These are phyloP conservation scores for Colletotrichum orbiculare DNA, from an alignment of 2,329 filamentous ascomycete species.

Conservation along the genomic window DNA sequence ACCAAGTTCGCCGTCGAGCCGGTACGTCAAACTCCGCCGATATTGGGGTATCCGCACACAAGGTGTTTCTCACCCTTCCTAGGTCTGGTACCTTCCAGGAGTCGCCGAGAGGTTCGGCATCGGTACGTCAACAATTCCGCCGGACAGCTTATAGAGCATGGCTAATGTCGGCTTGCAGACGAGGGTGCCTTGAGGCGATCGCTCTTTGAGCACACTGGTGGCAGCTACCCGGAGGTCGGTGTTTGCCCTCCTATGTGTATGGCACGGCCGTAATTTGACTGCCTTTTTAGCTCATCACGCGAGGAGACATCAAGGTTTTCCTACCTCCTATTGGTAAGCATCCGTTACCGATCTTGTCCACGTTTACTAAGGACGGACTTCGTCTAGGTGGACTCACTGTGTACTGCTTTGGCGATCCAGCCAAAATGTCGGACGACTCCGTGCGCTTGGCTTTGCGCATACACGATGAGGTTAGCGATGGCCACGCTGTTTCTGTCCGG, in stretches of 20 bases:
- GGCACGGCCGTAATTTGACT: neutral
- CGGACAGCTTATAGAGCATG: neutral
- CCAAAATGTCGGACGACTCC: slow-evolving; percentile 90
- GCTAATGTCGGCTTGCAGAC: slow-evolving; percentile 60
- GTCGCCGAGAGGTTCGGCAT: slow-evolving; percentile 95
- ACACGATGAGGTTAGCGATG: slow-evolving; percentile 67
- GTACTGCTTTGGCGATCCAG: slow-evolving; percentile 95
- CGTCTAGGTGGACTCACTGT: slow-evolving; percentile 83
- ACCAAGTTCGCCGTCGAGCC: slow-evolving; percentile 98
- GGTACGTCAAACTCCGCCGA: slow-evolving; percentile 57
- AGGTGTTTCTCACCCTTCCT: neutral
- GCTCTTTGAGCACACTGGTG: slow-evolving; percentile 94
- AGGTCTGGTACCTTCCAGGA: slow-evolving; percentile 84
- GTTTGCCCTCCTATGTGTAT: neutral
- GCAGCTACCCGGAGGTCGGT: slow-evolving; percentile 86
- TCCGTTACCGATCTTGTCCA: neutral
- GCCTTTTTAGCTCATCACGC: slow-evolving; percentile 78
- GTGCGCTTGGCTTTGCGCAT: slow-evolving; percentile 85
- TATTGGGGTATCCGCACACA: slow-evolving; percentile 47
- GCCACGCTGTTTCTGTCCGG: neutral
- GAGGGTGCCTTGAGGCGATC: slow-evolving; percentile 88
- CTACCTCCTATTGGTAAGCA: slow-evolving; percentile 84
- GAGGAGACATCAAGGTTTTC: slow-evolving; percentile 94
- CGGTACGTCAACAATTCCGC: slow-evolving; percentile 57
- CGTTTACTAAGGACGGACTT: neutral